phyloP scores from a whole-genome alignment of 768 basidiomycete species.

The Lentinula boryana region DNA sequence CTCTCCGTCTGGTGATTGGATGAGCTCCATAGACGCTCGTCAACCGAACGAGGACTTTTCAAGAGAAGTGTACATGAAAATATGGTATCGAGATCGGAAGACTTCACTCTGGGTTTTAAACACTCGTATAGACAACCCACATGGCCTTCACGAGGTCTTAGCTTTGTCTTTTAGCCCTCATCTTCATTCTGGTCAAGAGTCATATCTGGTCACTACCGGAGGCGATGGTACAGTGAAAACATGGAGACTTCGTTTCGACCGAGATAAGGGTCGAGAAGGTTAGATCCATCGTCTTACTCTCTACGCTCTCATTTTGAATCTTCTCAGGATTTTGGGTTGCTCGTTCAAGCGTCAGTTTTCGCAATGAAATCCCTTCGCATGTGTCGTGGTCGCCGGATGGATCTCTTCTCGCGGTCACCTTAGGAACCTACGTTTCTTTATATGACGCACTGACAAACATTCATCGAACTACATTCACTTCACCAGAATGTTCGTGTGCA shows the following conservation, averaged over 20 bases:
- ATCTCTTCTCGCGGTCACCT: slow-evolving; percentile 74
- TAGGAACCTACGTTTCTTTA: slow-evolving; percentile 61
- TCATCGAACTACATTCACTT: slow-evolving; percentile 53
- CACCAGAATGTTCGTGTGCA: slow-evolving; percentile 43
- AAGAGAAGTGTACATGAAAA: slow-evolving; percentile 74
- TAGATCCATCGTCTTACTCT: slow-evolving; percentile 16
- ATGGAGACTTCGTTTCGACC: slow-evolving; percentile 60
- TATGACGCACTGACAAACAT: slow-evolving; percentile 66
- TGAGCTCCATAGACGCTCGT: slow-evolving; percentile 84
- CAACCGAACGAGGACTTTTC: slow-evolving; percentile 60
- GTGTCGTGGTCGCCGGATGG: slow-evolving; percentile 81
- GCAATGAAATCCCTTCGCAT: slow-evolving; percentile 57
- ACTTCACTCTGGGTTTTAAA: slow-evolving; percentile 67
- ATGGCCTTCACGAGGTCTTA: slow-evolving; percentile 59
- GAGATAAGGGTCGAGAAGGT: slow-evolving; percentile 54
- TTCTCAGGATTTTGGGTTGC: slow-evolving; percentile 70
- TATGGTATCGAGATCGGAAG: slow-evolving; percentile 82
- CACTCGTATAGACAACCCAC: slow-evolving; percentile 86
- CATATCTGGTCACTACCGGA: slow-evolving; percentile 66
- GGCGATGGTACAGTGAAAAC: slow-evolving; percentile 72
- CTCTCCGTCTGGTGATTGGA: slow-evolving; percentile 73
- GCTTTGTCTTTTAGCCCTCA: slow-evolving; percentile 65
- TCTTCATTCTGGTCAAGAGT: slow-evolving; percentile 18
- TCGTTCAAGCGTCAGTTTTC: slow-evolving; percentile 67
- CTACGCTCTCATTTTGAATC: background rate